Evolutionary conservation across 805 yeast genomes (phyloP), one percentile per base, ranked within the genome.

Genomic region (Yamadazyma laniorum): DNA sequence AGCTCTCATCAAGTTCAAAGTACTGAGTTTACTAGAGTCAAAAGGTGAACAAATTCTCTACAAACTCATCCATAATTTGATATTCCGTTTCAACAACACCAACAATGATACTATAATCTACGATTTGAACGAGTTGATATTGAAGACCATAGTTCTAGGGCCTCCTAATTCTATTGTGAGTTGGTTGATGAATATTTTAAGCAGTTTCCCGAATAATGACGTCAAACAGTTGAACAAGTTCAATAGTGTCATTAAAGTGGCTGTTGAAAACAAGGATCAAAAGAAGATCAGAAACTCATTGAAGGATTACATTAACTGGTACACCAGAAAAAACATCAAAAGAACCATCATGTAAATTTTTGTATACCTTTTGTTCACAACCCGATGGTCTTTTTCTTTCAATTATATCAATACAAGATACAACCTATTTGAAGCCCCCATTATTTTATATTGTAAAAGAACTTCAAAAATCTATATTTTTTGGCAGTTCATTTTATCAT

Each of bases 221-320:
- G 72, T 65, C 4, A 80, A 77, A 45, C 97, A 91, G 60, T 71
- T 81, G 45, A 61, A 70, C 29, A 85, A 84, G 54, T 67, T 89
- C 44, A 52, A 82, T 23, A 65, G 66, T 6, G 71, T 80, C 2
- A 68, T 83, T 4, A 71, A 70, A n/a, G 67, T 63, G 11, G 84
- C 93, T 0, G 64, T 86, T 34, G 73, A 70, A 25, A 77, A 81
- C 17, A 81, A 77, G 51, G 90, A 88, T 59, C 80, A 71, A 58
- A 75, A 91, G 56, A 75, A 86, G 47, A 79, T 87, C 18, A 75
- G 95, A 51, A 67, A 79, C 3, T 73, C 85, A 31, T 65, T 90
- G 37, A 77, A 80, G 51, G 91, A 84, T 55, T 91, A 90, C 55
- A 78, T 86, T 27, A 78, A 73, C 38, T 85, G 96, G 93, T 89